Percentiles rank a stretch among this genome's conserved stretches.
phyloP scores from a whole-genome alignment of 352 stramenopile species.

The Phytophthora idaei region DNA sequence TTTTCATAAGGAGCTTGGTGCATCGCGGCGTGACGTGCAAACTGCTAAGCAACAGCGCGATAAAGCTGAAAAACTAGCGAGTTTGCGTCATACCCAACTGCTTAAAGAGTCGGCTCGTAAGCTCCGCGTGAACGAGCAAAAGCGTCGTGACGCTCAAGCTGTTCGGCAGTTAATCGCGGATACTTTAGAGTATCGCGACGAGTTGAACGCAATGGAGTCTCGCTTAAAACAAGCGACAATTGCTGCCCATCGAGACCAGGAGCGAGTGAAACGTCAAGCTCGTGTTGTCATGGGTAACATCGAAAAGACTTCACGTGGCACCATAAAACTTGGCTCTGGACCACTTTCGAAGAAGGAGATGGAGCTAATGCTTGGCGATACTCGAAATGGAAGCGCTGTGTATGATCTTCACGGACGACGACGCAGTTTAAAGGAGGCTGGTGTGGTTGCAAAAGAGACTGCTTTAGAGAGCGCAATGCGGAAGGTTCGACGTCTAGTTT shows the following conservation, averaged over 20 bases:
- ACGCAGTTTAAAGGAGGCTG: slow-evolving; percentile 36
- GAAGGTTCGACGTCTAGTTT: slow-evolving; percentile 57
- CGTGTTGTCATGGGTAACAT: slow-evolving; percentile 38
- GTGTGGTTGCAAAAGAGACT: slow-evolving; percentile 30
- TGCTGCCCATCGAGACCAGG: slow-evolving; percentile 46
- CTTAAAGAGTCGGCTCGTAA: slow-evolving; percentile 28
- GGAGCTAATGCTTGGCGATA: slow-evolving; percentile 21
- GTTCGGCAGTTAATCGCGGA: slow-evolving; percentile 58
- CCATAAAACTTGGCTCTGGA: slow-evolving; percentile 42
- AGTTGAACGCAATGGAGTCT: slow-evolving; percentile 41
- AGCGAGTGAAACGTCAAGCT: slow-evolving; percentile 41
- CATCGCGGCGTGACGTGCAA: slow-evolving; percentile 52
- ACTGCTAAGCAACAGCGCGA: slow-evolving; percentile 41
- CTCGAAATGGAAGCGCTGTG: slow-evolving; percentile 32
- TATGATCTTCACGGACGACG: slow-evolving; percentile 73
- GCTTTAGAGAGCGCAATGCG: slow-evolving; percentile 54
- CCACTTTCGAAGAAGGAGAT: slow-evolving; percentile 56
- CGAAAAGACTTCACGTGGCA: slow-evolving; percentile 38
- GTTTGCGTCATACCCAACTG: slow-evolving; percentile 46
- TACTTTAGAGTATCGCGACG: slow-evolving; percentile 63
- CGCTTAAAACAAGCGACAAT: slow-evolving; percentile 55
- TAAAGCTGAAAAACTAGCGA: slow-evolving; percentile 45
- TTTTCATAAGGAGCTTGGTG: slow-evolving; percentile 47
- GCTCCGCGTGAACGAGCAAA: slow-evolving; percentile 30
- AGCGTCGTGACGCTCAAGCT: slow-evolving; percentile 45